phyloP scores from a whole-genome alignment of 2,329 filamentous ascomycete genomes.

The Amauroascus niger region DNA sequence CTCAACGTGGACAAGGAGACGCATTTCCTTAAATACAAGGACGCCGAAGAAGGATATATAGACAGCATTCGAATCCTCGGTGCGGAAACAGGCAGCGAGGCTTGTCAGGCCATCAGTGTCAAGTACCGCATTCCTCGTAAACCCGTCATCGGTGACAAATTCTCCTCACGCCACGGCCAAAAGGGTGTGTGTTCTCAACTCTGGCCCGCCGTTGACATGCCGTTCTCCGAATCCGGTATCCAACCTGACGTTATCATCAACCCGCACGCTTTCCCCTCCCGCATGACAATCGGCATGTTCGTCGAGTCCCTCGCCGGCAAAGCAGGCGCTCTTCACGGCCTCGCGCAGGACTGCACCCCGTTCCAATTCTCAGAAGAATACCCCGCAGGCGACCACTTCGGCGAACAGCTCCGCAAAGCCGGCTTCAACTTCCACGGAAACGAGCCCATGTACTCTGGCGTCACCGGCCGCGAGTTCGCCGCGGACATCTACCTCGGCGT shows the following conservation, averaged over 20 bases:
- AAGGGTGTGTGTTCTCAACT: slow-evolving; percentile 96
- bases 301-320: slow-evolving; percentile 95
- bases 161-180: slow-evolving; percentile 95
- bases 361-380: slow-evolving; percentile 91
- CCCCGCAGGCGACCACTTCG: slow-evolving; percentile 88
- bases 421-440: slow-evolving; percentile 98
- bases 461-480: slow-evolving; percentile 85
- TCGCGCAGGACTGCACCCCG: slow-evolving; percentile 92
- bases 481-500: slow-evolving; percentile 95
- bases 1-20: slow-evolving; percentile 79
- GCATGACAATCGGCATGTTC: slow-evolving; percentile 99
- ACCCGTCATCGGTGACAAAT: slow-evolving; percentile 95
- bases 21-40: slow-evolving; percentile 89
- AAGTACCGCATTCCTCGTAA: slow-evolving; percentile 86
- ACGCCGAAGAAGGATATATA: slow-evolving; percentile 74
- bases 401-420: slow-evolving; percentile 85
- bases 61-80: slow-evolving; percentile 90
- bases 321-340: slow-evolving; percentile 81
- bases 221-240: slow-evolving; percentile 91
- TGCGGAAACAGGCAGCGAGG: slow-evolving; percentile 70
- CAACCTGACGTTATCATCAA: slow-evolving; percentile 98
- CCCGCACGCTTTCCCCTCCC: slow-evolving; percentile 95
- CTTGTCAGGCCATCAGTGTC: slow-evolving; percentile 77
- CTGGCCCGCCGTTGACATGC: slow-evolving; percentile 90
- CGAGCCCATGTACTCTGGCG: slow-evolving; percentile 96